Conservation (phyloP, 805 yeast species). For the Wickerhamomyces rabaulensis region DNA sequence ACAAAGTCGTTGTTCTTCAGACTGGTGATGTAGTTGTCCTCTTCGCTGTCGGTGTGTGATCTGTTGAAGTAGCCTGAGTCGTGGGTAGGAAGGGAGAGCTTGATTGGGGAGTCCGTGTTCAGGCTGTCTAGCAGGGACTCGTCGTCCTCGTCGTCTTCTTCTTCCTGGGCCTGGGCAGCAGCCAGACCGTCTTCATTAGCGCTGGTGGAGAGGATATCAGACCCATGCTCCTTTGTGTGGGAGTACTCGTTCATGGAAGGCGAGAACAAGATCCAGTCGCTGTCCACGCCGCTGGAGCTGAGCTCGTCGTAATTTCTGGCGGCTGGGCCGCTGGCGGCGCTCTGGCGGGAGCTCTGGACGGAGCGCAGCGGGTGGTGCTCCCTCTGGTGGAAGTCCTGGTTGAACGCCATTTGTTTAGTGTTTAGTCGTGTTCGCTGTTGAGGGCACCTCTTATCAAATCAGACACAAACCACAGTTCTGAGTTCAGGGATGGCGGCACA, state of each 20-base stretch:
- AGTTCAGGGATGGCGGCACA: not conserved
- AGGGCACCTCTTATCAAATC: not conserved
- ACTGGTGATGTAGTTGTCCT: conserved; percentile 7
- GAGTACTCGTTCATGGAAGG: conserved; percentile 12
- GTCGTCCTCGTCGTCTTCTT: conserved; percentile 19
- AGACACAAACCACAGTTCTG: conserved; percentile 1
- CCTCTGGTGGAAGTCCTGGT: conserved; percentile 6
- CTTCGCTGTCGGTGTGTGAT: conserved; percentile 2
- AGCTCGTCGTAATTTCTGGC: conserved; percentile 13
- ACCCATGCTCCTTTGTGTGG: not conserved
- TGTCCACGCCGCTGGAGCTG: conserved; percentile 21
- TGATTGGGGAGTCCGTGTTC: conserved; percentile 8
- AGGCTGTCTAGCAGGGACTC: conserved; percentile 24
- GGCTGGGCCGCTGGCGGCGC: not conserved
- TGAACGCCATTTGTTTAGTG: conserved; percentile 15
- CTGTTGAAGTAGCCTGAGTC: conserved; percentile 12
- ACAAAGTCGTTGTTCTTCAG: conserved; percentile 16
- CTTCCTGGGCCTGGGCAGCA: not conserved
- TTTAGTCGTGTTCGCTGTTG: no score
- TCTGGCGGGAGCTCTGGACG: conserved; percentile 1
- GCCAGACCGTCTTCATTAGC: conserved; percentile 6
- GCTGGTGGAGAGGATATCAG: conserved; percentile 17
- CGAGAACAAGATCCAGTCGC: conserved; percentile 24
- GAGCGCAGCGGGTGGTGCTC: not conserved
- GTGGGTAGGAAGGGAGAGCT: conserved; percentile 15